These are phyloP conservation scores for Leccinum aurantiacum DNA, from an alignment of 768 basidiomycete species.

Conservation along the genomic window DNA sequence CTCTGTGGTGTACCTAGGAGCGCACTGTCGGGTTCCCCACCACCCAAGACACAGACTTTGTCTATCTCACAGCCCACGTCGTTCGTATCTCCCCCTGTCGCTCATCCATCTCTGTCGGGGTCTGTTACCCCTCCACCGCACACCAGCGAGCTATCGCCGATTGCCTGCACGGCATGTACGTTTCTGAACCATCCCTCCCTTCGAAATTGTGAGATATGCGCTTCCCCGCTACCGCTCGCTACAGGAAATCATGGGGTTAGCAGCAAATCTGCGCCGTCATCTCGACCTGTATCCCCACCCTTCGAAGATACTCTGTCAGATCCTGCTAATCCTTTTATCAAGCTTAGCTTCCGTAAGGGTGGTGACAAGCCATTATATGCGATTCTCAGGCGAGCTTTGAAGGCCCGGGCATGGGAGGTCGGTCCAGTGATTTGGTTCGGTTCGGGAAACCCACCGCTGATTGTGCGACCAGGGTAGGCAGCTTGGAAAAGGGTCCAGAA, in stretches of 20 bases:
- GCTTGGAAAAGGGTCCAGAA: constrained; percentile 23
- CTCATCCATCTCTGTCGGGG: constrained; percentile 19
- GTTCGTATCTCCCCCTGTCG: constrained; percentile 33
- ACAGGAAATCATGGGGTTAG: constrained; percentile 21
- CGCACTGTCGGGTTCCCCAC: constrained; percentile 31
- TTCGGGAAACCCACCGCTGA: constrained; percentile 3
- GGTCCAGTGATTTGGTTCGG: constrained; percentile 10
- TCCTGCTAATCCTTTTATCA: constrained; percentile 52
- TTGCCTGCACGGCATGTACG: constrained; percentile 85
- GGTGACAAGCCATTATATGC: constrained; percentile 85
- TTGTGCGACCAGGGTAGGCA: constrained; percentile 28
- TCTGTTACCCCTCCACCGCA: constrained; percentile 23
- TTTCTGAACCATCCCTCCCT: constrained; percentile 86
- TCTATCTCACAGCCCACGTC: constrained; percentile 41
- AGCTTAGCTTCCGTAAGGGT: constrained; percentile 88
- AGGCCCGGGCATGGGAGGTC: constrained; percentile 77
- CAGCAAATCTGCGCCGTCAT: constrained; percentile 63
- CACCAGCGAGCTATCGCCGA: constrained; percentile 30
- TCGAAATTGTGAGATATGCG: constrained; percentile 81
- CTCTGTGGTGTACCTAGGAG: constrained; percentile 80
- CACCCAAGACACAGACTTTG: constrained; percentile 25
- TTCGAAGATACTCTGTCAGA: constrained; percentile 24
- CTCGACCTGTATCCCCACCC: constrained; percentile 59
- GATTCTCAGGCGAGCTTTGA: constrained; percentile 66
- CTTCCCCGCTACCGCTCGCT: constrained; percentile 55